Evolutionary conservation across 768 basidiomycete species (phyloP), one percentile per base, ranked within the genome.

Genomic region (Boletus tomentosulus): DNA sequence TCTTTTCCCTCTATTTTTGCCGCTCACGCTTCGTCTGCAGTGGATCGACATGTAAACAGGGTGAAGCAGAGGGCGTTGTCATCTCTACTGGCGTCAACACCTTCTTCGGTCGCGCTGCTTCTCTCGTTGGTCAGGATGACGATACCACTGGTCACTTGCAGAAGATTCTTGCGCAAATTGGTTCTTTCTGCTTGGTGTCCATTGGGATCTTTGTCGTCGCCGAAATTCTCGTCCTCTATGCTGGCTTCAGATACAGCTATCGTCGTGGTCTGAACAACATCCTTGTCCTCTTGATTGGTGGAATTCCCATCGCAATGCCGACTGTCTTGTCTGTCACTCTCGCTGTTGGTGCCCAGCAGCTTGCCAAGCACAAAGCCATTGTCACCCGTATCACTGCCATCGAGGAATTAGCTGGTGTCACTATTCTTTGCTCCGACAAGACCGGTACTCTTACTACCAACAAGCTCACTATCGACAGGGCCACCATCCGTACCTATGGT

Each of bases 361-460:
- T 98, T 61, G 95, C 96, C 65, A 95, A 95, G 80, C 92, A 98
- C 83, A 97, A 98, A 82, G 96, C 96, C 60, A 98, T 97, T 62
- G 96, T 98, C 73, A 98, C 96, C 51, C 95, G 95, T 80, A 98
- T 98, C 77, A 98, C 96, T 22, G 96, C 96, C 60, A 98, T 98
- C 54, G 96, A 98, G 72, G 95, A 98, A 72, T 79, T 98, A 62
- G 96, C 96, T 38, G 96, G 95, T 73, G 95, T 98, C 65, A 98
- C 96, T 62, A 98, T 98, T 66, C 80, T 98, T 52, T 98, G 95
- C 78, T 98, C 96, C 47, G 96, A 98, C 80, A 98, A 98, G 84
- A 97, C 94, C 25, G 93, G 94, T 71, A 97, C 94, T 41, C 82
- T 97, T 54, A 98, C 96, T 61, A 98, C 96, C 78, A 98, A 98